These are phyloP conservation scores for Quercus berberidifolia DNA, from an alignment of 306 rosid genomes.

Conservation along the genomic window DNA sequence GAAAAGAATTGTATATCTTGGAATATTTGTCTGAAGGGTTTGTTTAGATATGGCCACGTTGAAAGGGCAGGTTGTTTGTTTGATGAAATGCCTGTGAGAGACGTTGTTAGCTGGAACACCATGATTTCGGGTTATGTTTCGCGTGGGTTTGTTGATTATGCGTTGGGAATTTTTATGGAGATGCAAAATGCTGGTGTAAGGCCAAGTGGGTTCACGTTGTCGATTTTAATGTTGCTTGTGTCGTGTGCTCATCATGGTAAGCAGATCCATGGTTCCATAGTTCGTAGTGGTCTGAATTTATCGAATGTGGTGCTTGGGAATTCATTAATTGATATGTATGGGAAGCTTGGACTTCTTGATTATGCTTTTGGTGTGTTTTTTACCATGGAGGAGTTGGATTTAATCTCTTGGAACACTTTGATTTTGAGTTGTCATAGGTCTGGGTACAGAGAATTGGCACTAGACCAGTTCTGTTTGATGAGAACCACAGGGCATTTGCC, in stretches of 20 bases:
- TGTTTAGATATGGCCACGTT: conserved; percentile 42
- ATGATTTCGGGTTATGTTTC: conserved; percentile 57
- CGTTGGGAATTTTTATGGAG: conserved; percentile 40
- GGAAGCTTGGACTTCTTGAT: conserved; percentile 54
- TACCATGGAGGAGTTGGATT: conserved; percentile 59
- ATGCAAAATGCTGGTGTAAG: conserved; percentile 59
- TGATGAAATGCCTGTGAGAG: conserved; percentile 71
- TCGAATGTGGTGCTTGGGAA: conserved; percentile 66
- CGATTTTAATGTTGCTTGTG: conserved; percentile 50
- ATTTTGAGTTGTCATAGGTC: conserved; percentile 63
- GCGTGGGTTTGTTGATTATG: conserved; percentile 39
- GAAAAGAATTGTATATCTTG: conserved; percentile 60
- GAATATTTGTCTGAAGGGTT: conserved; percentile 60
- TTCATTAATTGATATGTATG: conserved; percentile 78
- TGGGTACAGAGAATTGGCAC: conserved; percentile 52
- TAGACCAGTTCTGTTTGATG: conserved; percentile 53
- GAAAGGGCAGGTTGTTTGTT: conserved; percentile 45
- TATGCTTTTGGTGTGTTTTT: conserved; percentile 51
- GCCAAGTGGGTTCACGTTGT: conserved; percentile 69
- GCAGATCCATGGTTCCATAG: conserved; percentile 62
- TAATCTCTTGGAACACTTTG: conserved; percentile 77
- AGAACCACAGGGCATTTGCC: conserved; percentile 41
- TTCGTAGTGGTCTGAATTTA: conserved; percentile 44
- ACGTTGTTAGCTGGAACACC: conserved; percentile 80
- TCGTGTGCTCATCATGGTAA: conserved; percentile 47